phyloP scores from a whole-genome alignment of 441 rosid genomes.

The Kokia cookei region DNA sequence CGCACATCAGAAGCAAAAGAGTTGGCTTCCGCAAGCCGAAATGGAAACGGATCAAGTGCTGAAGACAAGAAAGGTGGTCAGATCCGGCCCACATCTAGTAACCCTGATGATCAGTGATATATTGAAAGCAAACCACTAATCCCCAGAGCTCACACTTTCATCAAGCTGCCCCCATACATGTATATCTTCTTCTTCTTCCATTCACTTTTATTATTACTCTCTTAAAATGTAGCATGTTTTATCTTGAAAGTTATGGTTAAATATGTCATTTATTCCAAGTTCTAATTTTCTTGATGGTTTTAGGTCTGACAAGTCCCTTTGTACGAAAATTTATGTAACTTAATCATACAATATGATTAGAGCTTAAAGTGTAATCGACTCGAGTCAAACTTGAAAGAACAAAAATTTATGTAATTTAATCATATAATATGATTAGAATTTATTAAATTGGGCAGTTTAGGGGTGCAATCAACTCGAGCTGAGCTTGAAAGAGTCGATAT shows the following conservation, averaged over 20 bases:
- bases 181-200: not conserved
- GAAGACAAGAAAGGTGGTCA: conserved; percentile 48
- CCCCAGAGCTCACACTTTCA: not conserved
- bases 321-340: not conserved
- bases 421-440: not conserved
- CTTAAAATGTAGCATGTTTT: not conserved
- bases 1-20: conserved; percentile 42
- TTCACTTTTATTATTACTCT: not conserved
- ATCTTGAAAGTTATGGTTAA: not conserved
- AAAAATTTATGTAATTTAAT: not conserved
- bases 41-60: conserved; percentile 35
- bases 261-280: not conserved
- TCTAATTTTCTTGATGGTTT: not conserved
- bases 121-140: not conserved
- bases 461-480: not conserved
- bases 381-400: too few species aligned
- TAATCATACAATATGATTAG: not conserved
- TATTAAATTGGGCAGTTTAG: not conserved
- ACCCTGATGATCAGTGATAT: conserved; percentile 24
- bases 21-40: conserved; percentile 35
- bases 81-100: conserved; percentile 22
- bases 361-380: not conserved
- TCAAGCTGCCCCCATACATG: not conserved
- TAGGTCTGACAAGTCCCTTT: not conserved
- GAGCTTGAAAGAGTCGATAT: not conserved